These are phyloP conservation scores for Aegilops tauschii DNA, from an alignment of 176 grass and related monocot species.

Conservation along the genomic window DNA sequence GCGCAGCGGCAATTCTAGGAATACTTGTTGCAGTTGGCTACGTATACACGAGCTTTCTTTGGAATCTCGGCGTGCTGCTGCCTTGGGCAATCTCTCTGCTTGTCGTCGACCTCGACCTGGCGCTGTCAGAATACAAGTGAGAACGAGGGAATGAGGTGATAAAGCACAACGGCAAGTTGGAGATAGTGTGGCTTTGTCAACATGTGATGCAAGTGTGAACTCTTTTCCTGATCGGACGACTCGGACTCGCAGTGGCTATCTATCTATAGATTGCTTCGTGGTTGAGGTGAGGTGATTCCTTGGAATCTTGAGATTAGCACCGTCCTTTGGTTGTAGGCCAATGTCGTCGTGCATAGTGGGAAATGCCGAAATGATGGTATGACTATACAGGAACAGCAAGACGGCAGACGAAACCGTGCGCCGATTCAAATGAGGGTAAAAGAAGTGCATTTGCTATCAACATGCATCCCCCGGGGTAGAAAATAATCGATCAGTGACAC, in stretches of 20 bases:
- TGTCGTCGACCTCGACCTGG: not conserved
- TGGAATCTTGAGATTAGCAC: not conserved
- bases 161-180: not conserved
- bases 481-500: not conserved
- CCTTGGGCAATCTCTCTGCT: not conserved
- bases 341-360: not conserved
- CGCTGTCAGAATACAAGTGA: not conserved
- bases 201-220: not conserved
- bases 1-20: not conserved
- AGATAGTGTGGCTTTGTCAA: not conserved
- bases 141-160: not conserved
- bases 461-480: too few species aligned
- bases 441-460: too few species aligned
- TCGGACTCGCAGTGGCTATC: not conserved
- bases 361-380: not conserved
- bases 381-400: not conserved
- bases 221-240: not conserved
- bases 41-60: not conserved
- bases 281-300: not conserved
- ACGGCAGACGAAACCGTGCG: too few species aligned
- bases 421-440: too few species aligned
- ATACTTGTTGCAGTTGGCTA: constrained; percentile 30
- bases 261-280: not conserved
- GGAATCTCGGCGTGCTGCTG: not conserved
- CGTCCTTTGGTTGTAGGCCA: constrained; percentile 1